Base-by-base conservation (phyloP, 2,329 filamentous ascomycete genomes). In the Pseudogymnoascus sp. region DNA sequence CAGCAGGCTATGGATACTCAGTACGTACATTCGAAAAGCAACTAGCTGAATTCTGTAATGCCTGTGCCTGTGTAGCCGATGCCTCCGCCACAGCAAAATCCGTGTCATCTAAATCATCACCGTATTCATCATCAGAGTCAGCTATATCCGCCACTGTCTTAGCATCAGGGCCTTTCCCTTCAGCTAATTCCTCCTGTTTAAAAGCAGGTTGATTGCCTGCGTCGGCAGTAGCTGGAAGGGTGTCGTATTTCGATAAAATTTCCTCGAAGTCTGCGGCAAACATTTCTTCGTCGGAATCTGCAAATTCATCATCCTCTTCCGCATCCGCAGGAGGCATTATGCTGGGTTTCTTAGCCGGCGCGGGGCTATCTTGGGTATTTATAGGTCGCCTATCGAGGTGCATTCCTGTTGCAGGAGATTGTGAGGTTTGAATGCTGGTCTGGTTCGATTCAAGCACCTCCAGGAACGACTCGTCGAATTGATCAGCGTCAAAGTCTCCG, bases 41-140 rank as follows among this genome's bases (percentile, higher is more conserved):
- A 68, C 69, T 68, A 63, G 70, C 63, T 68, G 69, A 69, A 61
- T 70, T 66, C 64, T 70, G 77, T 72, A 68, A 63, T 46, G 87
- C 85, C 77, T 95, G 88, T 44, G 87, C 85, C 77, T 95, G 88
- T 59, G 89, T 91, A 56, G 89, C 89, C 71, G 84, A 85, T 68
- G 87, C 77, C 75, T 92, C 88, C 67, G 86, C 87, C 65, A 88
- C 86, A 69, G 93, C 90, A 71, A 91, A 89, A 74, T 96, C 91
- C 74, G 85, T 79, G 66, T 86, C 81, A 68, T 80, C 82, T 53
- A 86, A 81, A 69, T 85, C 78, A 67, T 82, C 84, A 56, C 87
- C 89, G 78, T 91, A 91, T 70, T 91, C 91, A 76, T 91, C 90
- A 64, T 84, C 88, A 68, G 83, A 86, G 40, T 78, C 73, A 67